Evolutionary conservation across 257 asterid species (phyloP).

Genomic region (Leonotis leonurus): DNA sequence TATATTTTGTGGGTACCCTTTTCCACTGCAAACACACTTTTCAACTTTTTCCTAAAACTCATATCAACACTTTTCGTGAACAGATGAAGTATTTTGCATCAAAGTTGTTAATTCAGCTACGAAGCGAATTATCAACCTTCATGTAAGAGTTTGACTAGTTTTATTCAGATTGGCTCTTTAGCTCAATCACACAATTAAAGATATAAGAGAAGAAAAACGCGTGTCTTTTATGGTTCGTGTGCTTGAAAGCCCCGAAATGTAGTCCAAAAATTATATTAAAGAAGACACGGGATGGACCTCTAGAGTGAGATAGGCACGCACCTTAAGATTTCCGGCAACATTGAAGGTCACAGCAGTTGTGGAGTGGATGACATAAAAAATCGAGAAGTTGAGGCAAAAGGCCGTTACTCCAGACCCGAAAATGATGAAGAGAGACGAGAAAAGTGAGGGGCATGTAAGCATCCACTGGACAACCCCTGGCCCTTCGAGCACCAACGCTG

Average conservation of each 20-base stretch:
- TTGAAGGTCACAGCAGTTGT: slow-evolving; percentile 97
- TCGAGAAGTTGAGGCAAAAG: slow-evolving; percentile 89
- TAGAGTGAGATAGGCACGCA: slow-evolving; percentile 17
- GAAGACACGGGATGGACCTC: neutral
- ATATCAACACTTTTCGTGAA: no score
- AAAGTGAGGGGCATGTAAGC: slow-evolving; percentile 43
- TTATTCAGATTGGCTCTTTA: no score
- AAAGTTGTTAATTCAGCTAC: no score
- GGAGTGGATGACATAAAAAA: slow-evolving; percentile 92
- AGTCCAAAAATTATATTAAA: neutral
- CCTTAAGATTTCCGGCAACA: slow-evolving; percentile 99
- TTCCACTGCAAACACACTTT: no score
- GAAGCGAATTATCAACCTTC: no score
- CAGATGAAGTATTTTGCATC: no score
- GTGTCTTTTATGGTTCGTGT: no score
- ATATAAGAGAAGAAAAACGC: no score
- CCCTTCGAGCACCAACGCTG: slow-evolving; percentile 85
- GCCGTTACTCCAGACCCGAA: slow-evolving; percentile 89
- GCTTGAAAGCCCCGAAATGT: neutral
- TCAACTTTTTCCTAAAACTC: no score
- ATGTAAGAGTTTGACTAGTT: no score
- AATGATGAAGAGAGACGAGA: slow-evolving; percentile 55
- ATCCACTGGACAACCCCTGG: slow-evolving; percentile 68
- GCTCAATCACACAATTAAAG: no score
- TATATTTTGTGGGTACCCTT: no score